Conservation (phyloP, 1,284 basidiomycete species). For the Agaricales sp. region DNA sequence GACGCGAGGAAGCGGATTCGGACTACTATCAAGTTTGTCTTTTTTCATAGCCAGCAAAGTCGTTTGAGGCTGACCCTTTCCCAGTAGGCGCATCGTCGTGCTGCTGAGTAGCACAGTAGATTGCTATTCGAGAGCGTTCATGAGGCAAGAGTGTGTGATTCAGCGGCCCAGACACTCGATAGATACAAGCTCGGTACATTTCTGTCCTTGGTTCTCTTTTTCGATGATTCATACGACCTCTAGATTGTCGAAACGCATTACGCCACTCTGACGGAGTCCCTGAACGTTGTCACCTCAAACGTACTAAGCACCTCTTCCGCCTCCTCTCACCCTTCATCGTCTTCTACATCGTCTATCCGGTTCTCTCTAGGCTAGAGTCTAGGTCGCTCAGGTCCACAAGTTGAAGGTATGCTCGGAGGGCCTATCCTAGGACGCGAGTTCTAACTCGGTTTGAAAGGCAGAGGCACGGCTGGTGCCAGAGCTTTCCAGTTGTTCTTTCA, state of each 20-base stretch:
- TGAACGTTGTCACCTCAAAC: constrained; percentile 25
- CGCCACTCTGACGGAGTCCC: neutral
- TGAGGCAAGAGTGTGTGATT: constrained; percentile 37
- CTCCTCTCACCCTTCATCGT: constrained; percentile 41
- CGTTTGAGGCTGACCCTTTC: constrained; percentile 10
- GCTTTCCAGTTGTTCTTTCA: constrained; percentile 26
- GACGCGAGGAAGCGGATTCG: no score
- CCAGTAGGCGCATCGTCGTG: constrained; percentile 35
- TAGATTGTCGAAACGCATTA: neutral
- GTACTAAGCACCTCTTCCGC: constrained; percentile 33
- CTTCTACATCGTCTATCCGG: constrained; percentile 35
- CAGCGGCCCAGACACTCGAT: no score
- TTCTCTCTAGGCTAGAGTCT: constrained; percentile 53
- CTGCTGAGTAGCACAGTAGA: constrained; percentile 48
- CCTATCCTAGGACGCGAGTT: constrained; percentile 48
- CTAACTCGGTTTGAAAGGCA: constrained; percentile 47
- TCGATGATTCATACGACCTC: neutral
- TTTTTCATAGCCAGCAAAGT: constrained; percentile 6
- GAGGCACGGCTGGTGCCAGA: constrained; percentile 44
- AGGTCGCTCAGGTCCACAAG: constrained; percentile 32
- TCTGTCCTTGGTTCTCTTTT: no score
- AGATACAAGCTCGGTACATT: neutral
- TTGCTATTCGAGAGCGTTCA: constrained; percentile 17
- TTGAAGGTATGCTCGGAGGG: constrained; percentile 52
- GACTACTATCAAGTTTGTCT: constrained; percentile 47